phyloP scores from a whole-genome alignment of 306 rosid species.

The Fragaria ananassa region DNA sequence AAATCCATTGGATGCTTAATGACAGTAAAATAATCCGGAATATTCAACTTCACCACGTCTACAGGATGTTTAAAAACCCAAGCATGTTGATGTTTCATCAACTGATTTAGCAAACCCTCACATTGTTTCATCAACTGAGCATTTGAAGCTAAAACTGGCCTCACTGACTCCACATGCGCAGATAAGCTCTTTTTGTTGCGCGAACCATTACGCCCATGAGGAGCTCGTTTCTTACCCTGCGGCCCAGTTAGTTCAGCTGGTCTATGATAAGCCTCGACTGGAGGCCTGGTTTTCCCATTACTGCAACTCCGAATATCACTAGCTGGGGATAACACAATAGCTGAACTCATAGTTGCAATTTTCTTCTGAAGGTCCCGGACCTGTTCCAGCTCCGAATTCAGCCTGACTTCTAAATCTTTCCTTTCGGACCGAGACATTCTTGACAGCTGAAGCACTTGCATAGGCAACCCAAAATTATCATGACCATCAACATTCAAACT shows the following conservation, averaged over 20 bases:
- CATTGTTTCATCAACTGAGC: conserved; percentile 58
- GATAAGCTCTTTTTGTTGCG: conserved; percentile 40
- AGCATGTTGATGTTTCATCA: conserved; percentile 53
- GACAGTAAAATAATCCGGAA: conserved; percentile 80
- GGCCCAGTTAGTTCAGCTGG: conserved; percentile 34
- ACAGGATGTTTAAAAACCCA: conserved; percentile 84
- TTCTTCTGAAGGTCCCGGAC: conserved; percentile 64
- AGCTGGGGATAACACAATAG: conserved; percentile 46
- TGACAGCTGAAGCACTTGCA: conserved; percentile 54
- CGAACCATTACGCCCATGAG: conserved; percentile 60
- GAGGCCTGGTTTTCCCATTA: conserved; percentile 59
- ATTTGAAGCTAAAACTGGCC: conserved; percentile 45
- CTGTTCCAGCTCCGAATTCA: conserved; percentile 72
- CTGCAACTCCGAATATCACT: conserved; percentile 64
- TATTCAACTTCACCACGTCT: conserved; percentile 73
- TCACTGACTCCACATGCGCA: conserved; percentile 43
- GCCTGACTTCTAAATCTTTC: conserved; percentile 57
- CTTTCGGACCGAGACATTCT: conserved; percentile 62
- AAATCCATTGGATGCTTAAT: conserved; percentile 96
- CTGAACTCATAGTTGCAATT: conserved; percentile 36
- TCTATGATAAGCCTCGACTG: conserved; percentile 38
- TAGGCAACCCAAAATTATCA: conserved; percentile 57
- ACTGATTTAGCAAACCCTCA: conserved; percentile 46
- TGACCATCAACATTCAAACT: conserved; percentile 47
- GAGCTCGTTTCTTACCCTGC: conserved; percentile 52